These are phyloP conservation scores for Torrubiellomyces zombiae DNA, from an alignment of 2,329 filamentous ascomycete genomes.

Conservation along the genomic window DNA sequence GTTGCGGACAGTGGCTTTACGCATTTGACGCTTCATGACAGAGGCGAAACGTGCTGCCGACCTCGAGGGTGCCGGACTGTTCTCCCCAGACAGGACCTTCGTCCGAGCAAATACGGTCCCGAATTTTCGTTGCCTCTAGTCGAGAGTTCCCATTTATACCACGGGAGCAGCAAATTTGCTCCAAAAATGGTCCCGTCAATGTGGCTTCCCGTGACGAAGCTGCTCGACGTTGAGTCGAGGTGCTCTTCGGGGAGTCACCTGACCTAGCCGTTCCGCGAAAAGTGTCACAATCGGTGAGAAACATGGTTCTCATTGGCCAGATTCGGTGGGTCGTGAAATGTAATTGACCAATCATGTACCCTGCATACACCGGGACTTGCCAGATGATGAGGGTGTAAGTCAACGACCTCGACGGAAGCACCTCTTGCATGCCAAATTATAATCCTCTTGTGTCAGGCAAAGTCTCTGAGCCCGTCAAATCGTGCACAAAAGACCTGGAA, in stretches of 20 bases:
- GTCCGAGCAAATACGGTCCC: too few species aligned
- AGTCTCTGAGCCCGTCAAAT: constrained; percentile 20
- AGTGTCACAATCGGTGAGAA: constrained; percentile 15
- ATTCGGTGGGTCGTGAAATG: constrained; percentile 6
- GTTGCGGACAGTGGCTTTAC: too few species aligned
- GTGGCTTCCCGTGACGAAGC: too few species aligned
- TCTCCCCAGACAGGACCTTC: too few species aligned
- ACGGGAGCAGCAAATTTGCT: too few species aligned
- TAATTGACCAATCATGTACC: constrained; percentile 13
- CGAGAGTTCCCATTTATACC: too few species aligned
- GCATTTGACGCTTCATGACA: too few species aligned
- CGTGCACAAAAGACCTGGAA: constrained; percentile 21
- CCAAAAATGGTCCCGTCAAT: too few species aligned
- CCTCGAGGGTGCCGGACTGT: too few species aligned
- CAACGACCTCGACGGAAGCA: constrained; percentile 14
- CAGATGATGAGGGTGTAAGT: constrained; percentile 22
- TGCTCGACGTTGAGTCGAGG: too few species aligned
- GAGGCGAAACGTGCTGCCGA: too few species aligned
- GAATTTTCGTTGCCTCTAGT: too few species aligned
- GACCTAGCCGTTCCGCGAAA: constrained; percentile 5
- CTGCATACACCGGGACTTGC: constrained; percentile 14
- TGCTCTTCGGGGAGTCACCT: constrained; percentile 7
- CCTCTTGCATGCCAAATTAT: constrained; percentile 21
- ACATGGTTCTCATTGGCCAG: constrained; percentile 14
- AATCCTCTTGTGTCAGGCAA: constrained; percentile 21